Evolutionary conservation across 176 grass and related monocot species (phyloP).

Genomic region (Oropetium thomaeum): DNA sequence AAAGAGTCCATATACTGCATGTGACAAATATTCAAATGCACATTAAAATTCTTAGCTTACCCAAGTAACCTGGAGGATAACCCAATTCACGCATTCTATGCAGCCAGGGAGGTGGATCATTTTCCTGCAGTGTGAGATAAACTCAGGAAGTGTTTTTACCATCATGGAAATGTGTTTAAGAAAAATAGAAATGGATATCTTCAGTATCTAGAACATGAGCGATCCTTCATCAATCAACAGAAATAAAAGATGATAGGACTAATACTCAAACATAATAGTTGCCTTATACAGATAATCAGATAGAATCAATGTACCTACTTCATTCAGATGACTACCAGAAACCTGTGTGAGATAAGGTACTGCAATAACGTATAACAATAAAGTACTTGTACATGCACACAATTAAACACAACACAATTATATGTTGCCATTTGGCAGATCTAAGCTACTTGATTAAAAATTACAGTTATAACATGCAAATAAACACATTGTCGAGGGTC

Average conservation of each 20-base stretch:
- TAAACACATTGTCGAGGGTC: too few species aligned
- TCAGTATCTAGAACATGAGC: not conserved
- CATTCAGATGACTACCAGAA: too few species aligned
- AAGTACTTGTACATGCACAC: not conserved
- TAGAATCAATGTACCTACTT: not conserved
- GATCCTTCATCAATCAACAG: not conserved
- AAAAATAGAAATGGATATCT: not conserved
- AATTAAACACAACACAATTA: not conserved
- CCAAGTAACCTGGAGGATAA: conserved; percentile 95
- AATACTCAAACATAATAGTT: not conserved
- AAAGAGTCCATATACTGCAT: not conserved
- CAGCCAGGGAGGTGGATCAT: conserved; percentile 92
- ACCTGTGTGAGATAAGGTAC: too few species aligned
- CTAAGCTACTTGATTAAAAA: not conserved
- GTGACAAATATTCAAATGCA: not conserved
- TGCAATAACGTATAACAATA: not conserved
- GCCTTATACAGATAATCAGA: not conserved
- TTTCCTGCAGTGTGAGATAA: conserved; percentile 53
- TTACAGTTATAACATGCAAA: not conserved
- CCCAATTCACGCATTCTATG: conserved; percentile 91
- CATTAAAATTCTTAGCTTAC: conserved; percentile 44
- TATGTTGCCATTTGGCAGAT: not conserved
- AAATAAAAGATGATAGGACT: not conserved
- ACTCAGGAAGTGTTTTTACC: not conserved
- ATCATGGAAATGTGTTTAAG: not conserved